Conservation (phyloP, 352 stramenopile species). For the Phytopythium vexans region DNA sequence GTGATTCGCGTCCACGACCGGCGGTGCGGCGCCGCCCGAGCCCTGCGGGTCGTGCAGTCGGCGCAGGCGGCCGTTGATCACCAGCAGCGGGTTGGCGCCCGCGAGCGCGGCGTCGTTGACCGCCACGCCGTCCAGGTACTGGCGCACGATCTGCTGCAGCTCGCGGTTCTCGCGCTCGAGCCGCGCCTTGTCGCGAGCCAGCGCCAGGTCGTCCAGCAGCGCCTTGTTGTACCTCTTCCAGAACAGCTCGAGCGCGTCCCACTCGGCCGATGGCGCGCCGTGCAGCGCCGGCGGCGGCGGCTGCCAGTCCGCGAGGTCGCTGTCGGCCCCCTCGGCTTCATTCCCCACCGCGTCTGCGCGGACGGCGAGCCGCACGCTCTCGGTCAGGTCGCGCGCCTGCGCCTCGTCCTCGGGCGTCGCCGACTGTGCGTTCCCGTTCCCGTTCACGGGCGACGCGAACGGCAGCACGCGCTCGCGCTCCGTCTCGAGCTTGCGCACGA, state of each 20-base stretch:
- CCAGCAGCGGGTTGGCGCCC: slow-evolving; percentile 88
- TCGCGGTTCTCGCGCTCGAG: slow-evolving; percentile 88
- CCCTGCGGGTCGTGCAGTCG: slow-evolving; percentile 40
- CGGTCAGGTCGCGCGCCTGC: slow-evolving; percentile 57
- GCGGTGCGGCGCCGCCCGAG: slow-evolving; percentile 31
- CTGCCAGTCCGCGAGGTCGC: slow-evolving; percentile 27
- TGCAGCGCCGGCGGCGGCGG: slow-evolving; percentile 49
- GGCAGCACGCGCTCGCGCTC: slow-evolving; percentile 89
- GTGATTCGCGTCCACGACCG: slow-evolving; percentile 78
- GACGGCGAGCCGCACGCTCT: slow-evolving; percentile 53
- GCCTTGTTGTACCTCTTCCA: slow-evolving; percentile 96
- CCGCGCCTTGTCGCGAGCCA: slow-evolving; percentile 84
- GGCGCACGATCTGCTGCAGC: slow-evolving; percentile 88
- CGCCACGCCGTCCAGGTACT: slow-evolving; percentile 92
- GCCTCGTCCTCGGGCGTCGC: slow-evolving; percentile 52
- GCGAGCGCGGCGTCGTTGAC: slow-evolving; percentile 92
- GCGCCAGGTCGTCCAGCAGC: slow-evolving; percentile 88
- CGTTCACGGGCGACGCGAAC: slow-evolving; percentile 40
- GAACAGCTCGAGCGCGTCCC: slow-evolving; percentile 89
- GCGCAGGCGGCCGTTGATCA: slow-evolving; percentile 88
- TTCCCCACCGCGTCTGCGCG: slow-evolving; percentile 17
- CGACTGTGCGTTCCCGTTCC: background rate
- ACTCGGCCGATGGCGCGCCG: slow-evolving; percentile 56
- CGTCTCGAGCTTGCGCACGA: slow-evolving; percentile 91
- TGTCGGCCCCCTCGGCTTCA: background rate